Percentiles rank a stretch among this genome's conserved stretches.
These are phyloP conservation scores for Pittosporum tobira DNA, from an alignment of 129 eudicot genomes.

Conservation along the genomic window DNA sequence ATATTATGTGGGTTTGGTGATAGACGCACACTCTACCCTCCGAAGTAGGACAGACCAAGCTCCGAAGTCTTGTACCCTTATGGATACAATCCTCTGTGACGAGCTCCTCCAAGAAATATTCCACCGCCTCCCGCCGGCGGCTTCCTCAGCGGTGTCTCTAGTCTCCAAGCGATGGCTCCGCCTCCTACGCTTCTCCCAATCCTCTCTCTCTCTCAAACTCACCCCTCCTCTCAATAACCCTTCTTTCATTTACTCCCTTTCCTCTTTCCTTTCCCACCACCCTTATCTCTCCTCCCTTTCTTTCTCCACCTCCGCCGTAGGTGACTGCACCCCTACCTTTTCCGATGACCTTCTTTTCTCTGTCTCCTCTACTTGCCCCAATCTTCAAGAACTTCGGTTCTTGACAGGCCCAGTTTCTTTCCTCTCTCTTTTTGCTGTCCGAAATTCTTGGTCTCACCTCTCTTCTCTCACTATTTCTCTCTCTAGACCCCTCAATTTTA, in stretches of 20 bases:
- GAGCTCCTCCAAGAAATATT: conserved; percentile 79
- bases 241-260: conserved; percentile 23
- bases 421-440: conserved; percentile 19
- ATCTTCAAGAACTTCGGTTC: conserved; percentile 24
- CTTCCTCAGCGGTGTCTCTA: conserved; percentile 12
- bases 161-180: conserved; percentile 30
- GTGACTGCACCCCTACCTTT: conserved; percentile 13
- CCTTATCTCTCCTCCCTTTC: conserved; percentile 42
- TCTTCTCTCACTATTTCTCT: conserved; percentile 24
- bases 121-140: conserved; percentile 41
- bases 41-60: too few relatives aligned
- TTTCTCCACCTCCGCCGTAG: conserved; percentile 12
- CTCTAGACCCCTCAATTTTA: conserved; percentile 24
- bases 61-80: too few relatives aligned
- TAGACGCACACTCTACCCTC: too few relatives aligned
- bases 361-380: conserved; percentile 24
- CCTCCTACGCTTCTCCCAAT: conserved; percentile 37
- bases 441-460: conserved; percentile 22
- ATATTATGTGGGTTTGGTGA: neutral
- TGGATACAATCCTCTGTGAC: conserved; percentile 62
- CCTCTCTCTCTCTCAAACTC: conserved; percentile 54
- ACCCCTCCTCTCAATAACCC: conserved; percentile 16
- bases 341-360: conserved; percentile 26
- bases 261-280: conserved; percentile 33
- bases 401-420: conserved; percentile 20